Base-by-base conservation (phyloP, 2,329 filamentous ascomycete species). In the Rasamsonia emersonii region DNA sequence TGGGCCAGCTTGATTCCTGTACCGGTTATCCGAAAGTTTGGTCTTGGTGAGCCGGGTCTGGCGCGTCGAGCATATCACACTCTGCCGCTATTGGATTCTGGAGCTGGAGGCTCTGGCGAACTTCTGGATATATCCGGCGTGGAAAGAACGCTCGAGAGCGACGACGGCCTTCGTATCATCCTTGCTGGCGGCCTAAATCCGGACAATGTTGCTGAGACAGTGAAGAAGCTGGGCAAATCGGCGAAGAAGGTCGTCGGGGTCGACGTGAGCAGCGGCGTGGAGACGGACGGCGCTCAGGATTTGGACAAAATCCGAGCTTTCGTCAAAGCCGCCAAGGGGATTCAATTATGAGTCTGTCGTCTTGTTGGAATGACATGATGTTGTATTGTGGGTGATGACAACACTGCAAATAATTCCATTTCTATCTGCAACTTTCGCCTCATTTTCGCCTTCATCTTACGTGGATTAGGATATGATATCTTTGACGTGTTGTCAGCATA, bases 261-360 rank as follows among this genome's bases (percentile, higher is more conserved):
- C 3, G 91, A 98, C 64, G 85, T 94, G 13, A 94, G 86, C 58
- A 94, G 85, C 50, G 93, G 93, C 1, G 86, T 98, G 2, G 91
- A 96, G 61, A 78, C 77, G 20, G 73, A 81, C 45, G 89, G 86
- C 2, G 67, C 76, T 52, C 91, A 98, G 60, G 82, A 79, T 57
- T 49, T 89, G 36, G 73, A 76, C 11, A 93, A 82, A 64, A 96
- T 98, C 45, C 67, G 68, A 41, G 75, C 72, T 3, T 98, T 98
- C 59, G 68, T 96, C 24, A 72, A 75, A 52, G 76, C 77, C 20
- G 84, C 79, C 0, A 91, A 91, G 57, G 58, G 61, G 18, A 64
- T 51, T 35, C 44, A 41, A 28, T 34, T 37, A 18, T 59, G 38
- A 50, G 42, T 19, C 7, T 18, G 9, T 26, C 5, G 18, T 19